Evolutionary conservation across 352 stramenopile species (phyloP).

Genomic region (Phytopythium chamaehyphon): DNA sequence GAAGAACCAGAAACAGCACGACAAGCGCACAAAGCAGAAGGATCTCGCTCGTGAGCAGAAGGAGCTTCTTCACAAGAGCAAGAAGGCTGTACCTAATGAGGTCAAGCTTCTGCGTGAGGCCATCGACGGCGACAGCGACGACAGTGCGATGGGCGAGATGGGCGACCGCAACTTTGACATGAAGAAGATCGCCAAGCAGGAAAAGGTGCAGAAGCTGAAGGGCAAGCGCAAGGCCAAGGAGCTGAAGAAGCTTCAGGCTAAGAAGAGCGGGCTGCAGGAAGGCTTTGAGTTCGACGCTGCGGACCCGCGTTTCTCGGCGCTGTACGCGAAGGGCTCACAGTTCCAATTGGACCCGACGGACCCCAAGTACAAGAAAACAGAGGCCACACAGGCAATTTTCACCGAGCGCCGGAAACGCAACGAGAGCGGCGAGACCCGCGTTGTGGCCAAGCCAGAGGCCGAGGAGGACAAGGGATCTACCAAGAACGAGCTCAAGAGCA

Average conservation of each 20-base stretch:
- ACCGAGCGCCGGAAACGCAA: constrained; percentile 69
- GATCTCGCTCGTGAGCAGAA: constrained; percentile 56
- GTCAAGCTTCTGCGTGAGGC: constrained; percentile 55
- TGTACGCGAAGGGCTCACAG: constrained; percentile 72
- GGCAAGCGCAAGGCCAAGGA: constrained; percentile 78
- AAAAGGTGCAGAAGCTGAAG: constrained; percentile 74
- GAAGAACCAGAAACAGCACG: constrained; percentile 82
- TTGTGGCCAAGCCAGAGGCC: constrained; percentile 7
- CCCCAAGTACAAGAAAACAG: constrained; percentile 80
- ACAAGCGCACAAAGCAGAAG: constrained; percentile 69
- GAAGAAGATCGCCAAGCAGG: constrained; percentile 70
- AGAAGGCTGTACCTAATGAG: constrained; percentile 34
- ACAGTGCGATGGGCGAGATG: constrained; percentile 14
- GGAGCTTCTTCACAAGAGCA: constrained; percentile 55
- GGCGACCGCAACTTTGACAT: constrained; percentile 83
- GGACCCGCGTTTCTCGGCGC: constrained; percentile 67
- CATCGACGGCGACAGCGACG: constrained; percentile 35
- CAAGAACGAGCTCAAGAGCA: constrained; percentile 51
- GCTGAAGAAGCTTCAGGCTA: constrained; percentile 56
- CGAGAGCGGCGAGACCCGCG: constrained; percentile 15
- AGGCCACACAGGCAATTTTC: constrained; percentile 78
- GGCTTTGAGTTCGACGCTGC: constrained; percentile 72
- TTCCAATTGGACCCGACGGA: constrained; percentile 85
- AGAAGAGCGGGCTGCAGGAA: constrained; percentile 63
- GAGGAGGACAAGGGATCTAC: constrained; percentile 9